These are phyloP conservation scores for Sporisorium iseilematis-ciliati DNA, from an alignment of 1,284 basidiomycete species.

Conservation along the genomic window DNA sequence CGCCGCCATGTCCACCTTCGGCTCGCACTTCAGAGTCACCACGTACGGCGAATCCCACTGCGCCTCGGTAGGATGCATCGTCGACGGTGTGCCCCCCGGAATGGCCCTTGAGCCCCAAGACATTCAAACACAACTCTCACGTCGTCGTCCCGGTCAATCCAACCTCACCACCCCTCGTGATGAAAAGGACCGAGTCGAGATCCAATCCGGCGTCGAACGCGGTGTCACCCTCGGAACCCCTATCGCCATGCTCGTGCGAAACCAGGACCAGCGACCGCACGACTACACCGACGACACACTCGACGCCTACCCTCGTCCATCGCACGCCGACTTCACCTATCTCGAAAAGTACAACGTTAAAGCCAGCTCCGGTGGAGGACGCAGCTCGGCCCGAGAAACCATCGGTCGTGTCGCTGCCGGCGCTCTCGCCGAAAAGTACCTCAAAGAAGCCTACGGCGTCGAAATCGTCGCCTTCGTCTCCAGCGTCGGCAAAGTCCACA, in stretches of 20 bases:
- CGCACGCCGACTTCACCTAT: slow-evolving; percentile 98
- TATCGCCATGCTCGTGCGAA: slow-evolving; percentile 93
- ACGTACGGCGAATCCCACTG: slow-evolving; percentile 99
- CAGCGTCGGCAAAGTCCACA: slow-evolving; percentile 90
- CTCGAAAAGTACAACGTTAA: slow-evolving; percentile 97
- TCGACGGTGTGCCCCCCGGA: slow-evolving; percentile 96
- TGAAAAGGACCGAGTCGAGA: slow-evolving; percentile 93
- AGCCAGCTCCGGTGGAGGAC: slow-evolving; percentile 94
- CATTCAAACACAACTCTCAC: slow-evolving; percentile 90
- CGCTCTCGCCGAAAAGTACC: slow-evolving; percentile 96
- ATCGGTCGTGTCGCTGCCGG: slow-evolving; percentile 98
- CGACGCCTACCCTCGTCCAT: slow-evolving; percentile 94
- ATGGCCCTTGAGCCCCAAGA: slow-evolving; percentile 83
- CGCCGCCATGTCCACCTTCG: slow-evolving; percentile 87
- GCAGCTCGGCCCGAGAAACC: slow-evolving; percentile 94
- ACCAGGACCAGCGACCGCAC: slow-evolving; percentile 97
- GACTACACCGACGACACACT: slow-evolving; percentile 92
- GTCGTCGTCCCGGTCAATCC: slow-evolving; percentile 93
- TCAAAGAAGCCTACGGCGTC: slow-evolving; percentile 86
- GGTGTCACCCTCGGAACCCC: slow-evolving; percentile 97
- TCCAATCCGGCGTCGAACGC: slow-evolving; percentile 94
- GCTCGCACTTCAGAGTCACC: slow-evolving; percentile 88
- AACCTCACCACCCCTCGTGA: slow-evolving; percentile 92
- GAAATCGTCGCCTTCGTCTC: slow-evolving; percentile 98
- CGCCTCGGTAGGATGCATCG: slow-evolving; percentile 94